These are phyloP conservation scores for Scheffersomyces parashehatae DNA, from an alignment of 1,139 yeast genomes.

Conservation along the genomic window DNA sequence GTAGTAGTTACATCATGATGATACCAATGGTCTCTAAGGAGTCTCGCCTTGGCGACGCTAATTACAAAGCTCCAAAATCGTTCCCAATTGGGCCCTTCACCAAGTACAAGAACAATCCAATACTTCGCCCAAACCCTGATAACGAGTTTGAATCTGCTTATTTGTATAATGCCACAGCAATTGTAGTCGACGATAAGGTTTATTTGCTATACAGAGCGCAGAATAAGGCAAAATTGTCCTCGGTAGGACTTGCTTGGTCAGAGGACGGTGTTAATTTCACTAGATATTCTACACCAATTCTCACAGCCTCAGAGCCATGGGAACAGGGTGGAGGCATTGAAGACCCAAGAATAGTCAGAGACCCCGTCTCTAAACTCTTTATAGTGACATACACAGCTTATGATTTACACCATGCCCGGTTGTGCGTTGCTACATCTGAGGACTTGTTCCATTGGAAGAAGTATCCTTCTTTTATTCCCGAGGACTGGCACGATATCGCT, in stretches of 20 bases:
- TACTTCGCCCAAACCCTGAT: constrained; percentile 40
- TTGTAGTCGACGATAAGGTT: constrained; percentile 41
- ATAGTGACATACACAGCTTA: constrained; percentile 47
- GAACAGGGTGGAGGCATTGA: constrained; percentile 47
- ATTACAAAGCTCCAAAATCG: constrained; percentile 35
- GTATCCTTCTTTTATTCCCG: constrained; percentile 36
- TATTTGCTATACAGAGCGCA: constrained; percentile 45
- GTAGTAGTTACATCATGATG: constrained; percentile 19
- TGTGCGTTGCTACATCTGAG: constrained; percentile 43
- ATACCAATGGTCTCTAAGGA: constrained; percentile 28
- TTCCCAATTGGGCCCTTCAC: constrained; percentile 48
- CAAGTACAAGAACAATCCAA: constrained; percentile 38
- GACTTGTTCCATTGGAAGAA: constrained; percentile 44
- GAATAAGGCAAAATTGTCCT: constrained; percentile 33
- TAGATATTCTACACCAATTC: constrained; percentile 33
- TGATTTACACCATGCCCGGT: constrained; percentile 35
- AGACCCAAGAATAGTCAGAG: constrained; percentile 46
- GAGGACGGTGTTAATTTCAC: constrained; percentile 37
- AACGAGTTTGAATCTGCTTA: constrained; percentile 43
- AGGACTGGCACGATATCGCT: constrained; percentile 38
- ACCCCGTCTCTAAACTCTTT: constrained; percentile 35
- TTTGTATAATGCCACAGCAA: constrained; percentile 47
- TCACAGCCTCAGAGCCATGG: constrained; percentile 42
- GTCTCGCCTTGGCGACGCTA: constrained; percentile 33
- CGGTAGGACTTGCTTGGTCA: constrained; percentile 47